Evolutionary conservation across 2,329 filamentous ascomycete genomes (phyloP).

Genomic region (Alternaria burnsii): DNA sequence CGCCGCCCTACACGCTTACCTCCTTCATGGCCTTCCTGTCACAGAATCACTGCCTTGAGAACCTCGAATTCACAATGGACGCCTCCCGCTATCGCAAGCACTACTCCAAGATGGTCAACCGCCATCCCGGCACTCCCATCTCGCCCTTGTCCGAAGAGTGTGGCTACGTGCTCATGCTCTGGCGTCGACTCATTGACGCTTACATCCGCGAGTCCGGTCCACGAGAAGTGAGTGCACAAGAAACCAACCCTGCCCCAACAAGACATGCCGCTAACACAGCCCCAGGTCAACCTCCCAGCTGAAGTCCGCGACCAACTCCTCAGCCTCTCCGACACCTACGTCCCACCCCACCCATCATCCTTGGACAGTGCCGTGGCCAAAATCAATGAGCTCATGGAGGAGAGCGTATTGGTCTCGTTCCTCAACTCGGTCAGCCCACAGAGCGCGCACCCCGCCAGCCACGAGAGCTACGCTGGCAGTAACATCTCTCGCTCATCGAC

Average conservation of each 20-base stretch:
- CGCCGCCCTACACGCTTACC: slow-evolving; percentile 86
- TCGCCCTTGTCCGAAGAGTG: slow-evolving; percentile 65
- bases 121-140: slow-evolving; percentile 56
- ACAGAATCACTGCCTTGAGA: slow-evolving; percentile 96
- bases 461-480: slow-evolving; percentile 54
- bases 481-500: slow-evolving; percentile 50
- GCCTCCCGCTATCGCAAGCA: slow-evolving; percentile 82
- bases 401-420: slow-evolving; percentile 92
- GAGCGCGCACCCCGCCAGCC: slow-evolving; percentile 54
- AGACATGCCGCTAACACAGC: slow-evolving; percentile 28
- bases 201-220: slow-evolving; percentile 70
- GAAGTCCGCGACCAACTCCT: slow-evolving; percentile 84
- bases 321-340: slow-evolving; percentile 63
- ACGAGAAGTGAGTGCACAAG: slow-evolving; percentile 40
- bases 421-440: slow-evolving; percentile 71
- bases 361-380: slow-evolving; percentile 85
- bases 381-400: slow-evolving; percentile 96
- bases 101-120: slow-evolving; percentile 67
- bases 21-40: slow-evolving; percentile 97
- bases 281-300: slow-evolving; percentile 75
- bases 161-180: slow-evolving; percentile 79
- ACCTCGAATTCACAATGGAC: slow-evolving; percentile 95
- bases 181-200: slow-evolving; percentile 86
- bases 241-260: background rate
- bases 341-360: slow-evolving; percentile 76